phyloP scores from a whole-genome alignment of 345 rosid genomes.

The Streptanthus diversifolius region DNA sequence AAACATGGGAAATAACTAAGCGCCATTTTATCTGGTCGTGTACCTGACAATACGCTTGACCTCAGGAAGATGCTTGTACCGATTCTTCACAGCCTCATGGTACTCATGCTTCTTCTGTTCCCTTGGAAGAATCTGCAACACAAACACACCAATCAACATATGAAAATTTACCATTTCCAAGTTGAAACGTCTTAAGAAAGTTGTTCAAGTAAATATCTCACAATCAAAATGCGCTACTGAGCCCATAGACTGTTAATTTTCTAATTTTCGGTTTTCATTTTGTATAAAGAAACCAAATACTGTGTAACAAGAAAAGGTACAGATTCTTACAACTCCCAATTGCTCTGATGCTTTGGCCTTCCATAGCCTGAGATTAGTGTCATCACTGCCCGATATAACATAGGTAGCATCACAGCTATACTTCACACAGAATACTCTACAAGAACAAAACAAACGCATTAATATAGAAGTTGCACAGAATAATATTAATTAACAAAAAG shows the following conservation, averaged over 20 bases:
- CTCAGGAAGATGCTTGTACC: slow-evolving; percentile 88
- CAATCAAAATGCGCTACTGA: background rate
- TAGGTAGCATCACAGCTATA: slow-evolving; percentile 93
- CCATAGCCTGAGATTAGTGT: slow-evolving; percentile 92
- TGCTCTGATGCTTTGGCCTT: slow-evolving; percentile 98
- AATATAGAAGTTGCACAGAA: background rate
- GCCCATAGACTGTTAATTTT: background rate
- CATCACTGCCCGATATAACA: slow-evolving; percentile 93
- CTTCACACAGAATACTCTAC: slow-evolving; percentile 89
- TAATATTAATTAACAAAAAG: background rate
- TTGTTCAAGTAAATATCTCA: background rate
- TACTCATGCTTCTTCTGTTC: slow-evolving; percentile 81
- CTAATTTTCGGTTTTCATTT: background rate
- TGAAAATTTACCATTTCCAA: background rate
- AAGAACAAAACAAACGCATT: background rate
- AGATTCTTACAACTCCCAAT: slow-evolving; percentile 81
- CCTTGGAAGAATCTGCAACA: slow-evolving; percentile 75
- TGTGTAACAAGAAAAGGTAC: slow-evolving; percentile 9
- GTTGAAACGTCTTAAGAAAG: background rate
- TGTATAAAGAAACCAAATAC: background rate
- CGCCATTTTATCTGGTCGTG: background rate
- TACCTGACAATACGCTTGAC: slow-evolving; percentile 87
- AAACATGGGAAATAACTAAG: background rate
- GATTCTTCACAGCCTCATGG: slow-evolving; percentile 74
- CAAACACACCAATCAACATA: slow-evolving; percentile 3